These are phyloP conservation scores for Calocybe gangraenosa DNA, from an alignment of 768 basidiomycete species.

Conservation along the genomic window DNA sequence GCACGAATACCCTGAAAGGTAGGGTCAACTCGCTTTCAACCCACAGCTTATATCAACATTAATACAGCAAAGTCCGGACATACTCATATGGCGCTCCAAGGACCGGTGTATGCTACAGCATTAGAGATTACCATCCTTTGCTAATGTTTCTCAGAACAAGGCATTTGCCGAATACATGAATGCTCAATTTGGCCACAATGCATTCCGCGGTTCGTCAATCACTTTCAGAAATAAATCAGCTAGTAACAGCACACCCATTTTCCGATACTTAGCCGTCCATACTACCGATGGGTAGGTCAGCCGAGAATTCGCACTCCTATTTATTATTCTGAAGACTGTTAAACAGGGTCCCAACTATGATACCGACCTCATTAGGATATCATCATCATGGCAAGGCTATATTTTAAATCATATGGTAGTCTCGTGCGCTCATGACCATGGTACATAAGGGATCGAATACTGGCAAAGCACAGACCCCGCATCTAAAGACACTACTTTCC, in stretches of 20 bases:
- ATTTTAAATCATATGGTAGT: no score
- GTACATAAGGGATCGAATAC: conserved; percentile 40
- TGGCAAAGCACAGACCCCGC: conserved; percentile 44
- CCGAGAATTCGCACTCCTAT: not conserved
- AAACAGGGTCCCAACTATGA: conserved; percentile 46
- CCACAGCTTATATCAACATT: not conserved
- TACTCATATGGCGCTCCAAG: conserved; percentile 52
- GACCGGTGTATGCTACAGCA: conserved; percentile 32
- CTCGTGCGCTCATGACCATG: no score
- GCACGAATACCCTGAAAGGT: conserved; percentile 35
- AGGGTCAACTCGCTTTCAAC: conserved; percentile 10
- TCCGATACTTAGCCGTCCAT: conserved; percentile 42
- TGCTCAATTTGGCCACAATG: conserved; percentile 31
- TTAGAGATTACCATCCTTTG: not conserved
- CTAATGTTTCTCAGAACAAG: conserved; percentile 31
- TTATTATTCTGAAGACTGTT: not conserved
- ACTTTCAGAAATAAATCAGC: no score
- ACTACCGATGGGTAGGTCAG: conserved; percentile 40
- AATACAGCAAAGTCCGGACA: conserved; percentile 28
- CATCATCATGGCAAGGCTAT: conserved; percentile 57
- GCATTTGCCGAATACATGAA: conserved; percentile 44
- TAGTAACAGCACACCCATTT: not conserved
- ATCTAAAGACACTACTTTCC: conserved; percentile 33
- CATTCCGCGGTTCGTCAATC: conserved; percentile 38
- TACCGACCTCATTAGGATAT: conserved; percentile 44